Conservation (phyloP, 108 stramenopile genomes). For the Chaetoceros tenuissimus region DNA sequence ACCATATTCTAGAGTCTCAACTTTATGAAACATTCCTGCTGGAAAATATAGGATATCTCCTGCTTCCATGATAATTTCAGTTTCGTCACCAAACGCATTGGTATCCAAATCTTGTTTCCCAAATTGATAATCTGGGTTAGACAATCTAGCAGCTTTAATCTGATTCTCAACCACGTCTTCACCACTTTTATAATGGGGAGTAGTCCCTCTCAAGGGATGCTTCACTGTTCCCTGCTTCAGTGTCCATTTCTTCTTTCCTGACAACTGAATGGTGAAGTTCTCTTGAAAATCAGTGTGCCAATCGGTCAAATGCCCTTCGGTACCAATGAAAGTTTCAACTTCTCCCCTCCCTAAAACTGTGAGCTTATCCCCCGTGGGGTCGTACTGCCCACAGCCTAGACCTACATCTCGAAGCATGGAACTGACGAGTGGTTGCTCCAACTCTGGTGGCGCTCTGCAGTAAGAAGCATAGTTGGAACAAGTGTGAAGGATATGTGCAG, state of each 20-base stretch:
- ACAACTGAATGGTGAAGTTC: constrained; percentile 88
- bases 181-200: constrained; percentile 75
- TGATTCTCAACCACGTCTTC: constrained; percentile 74
- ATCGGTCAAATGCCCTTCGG: constrained; percentile 47
- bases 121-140: constrained; percentile 28
- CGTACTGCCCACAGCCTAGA: constrained; percentile 74
- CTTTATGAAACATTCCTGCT: constrained; percentile 86
- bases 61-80: constrained; percentile 41
- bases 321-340: constrained; percentile 82
- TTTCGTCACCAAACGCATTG: constrained; percentile 46
- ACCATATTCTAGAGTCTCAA: constrained; percentile 74
- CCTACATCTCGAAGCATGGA: constrained; percentile 52
- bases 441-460: constrained; percentile 78
- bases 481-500: constrained; percentile 53
- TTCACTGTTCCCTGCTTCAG: constrained; percentile 49
- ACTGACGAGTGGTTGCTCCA: constrained; percentile 67
- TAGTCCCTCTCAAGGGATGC: constrained; percentile 73
- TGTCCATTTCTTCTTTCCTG: constrained; percentile 78
- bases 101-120: constrained; percentile 23
- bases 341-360: constrained; percentile 65
- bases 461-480: constrained; percentile 68
- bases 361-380: constrained; percentile 35
- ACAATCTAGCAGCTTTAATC: constrained; percentile 63
- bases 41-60: constrained; percentile 92
- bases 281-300: constrained; percentile 94